phyloP scores from a whole-genome alignment of 192 early-diverging fungal species.

The Dissophora globulifera region DNA sequence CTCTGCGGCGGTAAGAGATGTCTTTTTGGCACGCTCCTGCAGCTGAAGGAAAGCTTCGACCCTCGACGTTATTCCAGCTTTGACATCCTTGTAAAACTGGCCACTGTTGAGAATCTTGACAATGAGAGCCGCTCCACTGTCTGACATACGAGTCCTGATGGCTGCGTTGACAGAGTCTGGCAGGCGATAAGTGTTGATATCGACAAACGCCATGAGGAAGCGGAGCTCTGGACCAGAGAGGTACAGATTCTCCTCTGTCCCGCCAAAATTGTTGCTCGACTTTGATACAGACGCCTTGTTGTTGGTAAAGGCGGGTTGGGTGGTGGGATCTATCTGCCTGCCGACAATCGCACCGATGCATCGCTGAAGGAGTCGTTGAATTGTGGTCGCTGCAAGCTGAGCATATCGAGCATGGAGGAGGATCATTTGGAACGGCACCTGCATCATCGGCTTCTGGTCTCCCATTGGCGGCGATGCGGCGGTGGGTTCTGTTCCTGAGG shows the following conservation, averaged over 20 bases:
- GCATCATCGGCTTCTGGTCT: conserved; percentile 17
- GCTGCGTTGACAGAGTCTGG: conserved; percentile 19
- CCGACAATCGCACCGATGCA: conserved; percentile 16
- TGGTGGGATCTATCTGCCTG: not conserved
- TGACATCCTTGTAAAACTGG: conserved; percentile 46
- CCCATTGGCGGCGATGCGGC: not conserved
- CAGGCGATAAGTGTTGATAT: conserved; percentile 39
- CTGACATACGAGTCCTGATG: conserved; percentile 27
- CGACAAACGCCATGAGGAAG: conserved; percentile 44
- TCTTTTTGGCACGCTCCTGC: conserved; percentile 31
- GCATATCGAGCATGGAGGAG: conserved; percentile 36
- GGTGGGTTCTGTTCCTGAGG: not conserved
- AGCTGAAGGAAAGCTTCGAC: conserved; percentile 24
- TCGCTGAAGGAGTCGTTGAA: conserved; percentile 8
- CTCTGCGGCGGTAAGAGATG: conserved; percentile 16
- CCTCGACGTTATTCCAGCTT: conserved; percentile 18
- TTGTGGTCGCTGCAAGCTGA: not conserved
- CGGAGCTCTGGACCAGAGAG: conserved; percentile 53
- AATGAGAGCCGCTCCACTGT: conserved; percentile 21
- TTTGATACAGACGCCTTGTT: not conserved
- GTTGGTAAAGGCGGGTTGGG: not conserved
- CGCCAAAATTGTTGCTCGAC: not conserved
- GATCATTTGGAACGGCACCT: conserved; percentile 45
- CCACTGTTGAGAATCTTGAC: conserved; percentile 35
- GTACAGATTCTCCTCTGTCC: conserved; percentile 18